Evolutionary conservation across 176 grass and related monocot species (phyloP).

Genomic region (Paspalum vaginatum): DNA sequence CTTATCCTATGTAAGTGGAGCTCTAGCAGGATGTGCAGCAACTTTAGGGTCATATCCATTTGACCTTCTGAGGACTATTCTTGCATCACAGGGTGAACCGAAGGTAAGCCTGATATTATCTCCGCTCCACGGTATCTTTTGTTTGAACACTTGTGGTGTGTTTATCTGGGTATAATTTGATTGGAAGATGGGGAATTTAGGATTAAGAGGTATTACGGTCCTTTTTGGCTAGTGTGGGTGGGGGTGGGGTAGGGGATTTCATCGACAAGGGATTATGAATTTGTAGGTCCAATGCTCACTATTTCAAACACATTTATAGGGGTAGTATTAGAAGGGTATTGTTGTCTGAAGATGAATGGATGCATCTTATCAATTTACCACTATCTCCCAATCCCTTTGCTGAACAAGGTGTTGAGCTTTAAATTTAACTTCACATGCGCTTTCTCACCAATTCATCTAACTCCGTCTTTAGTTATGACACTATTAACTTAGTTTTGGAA

Average conservation of each 20-base stretch:
- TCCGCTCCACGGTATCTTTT: not conserved
- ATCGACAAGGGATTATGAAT: not conserved
- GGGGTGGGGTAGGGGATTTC: not conserved
- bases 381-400: not conserved
- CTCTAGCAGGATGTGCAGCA: slow-evolving; percentile 87
- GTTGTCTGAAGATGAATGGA: not conserved
- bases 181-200: not conserved
- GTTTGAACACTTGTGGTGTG: not conserved
- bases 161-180: not conserved
- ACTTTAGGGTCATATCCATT: slow-evolving; percentile 97
- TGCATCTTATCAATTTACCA: not conserved
- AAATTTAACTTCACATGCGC: not conserved
- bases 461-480: slow-evolving; percentile 4
- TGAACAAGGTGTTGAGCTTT: not conserved
- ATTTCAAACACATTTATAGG: not conserved
- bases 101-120: slow-evolving; percentile 63
- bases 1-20: slow-evolving; percentile 92
- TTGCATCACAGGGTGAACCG: slow-evolving; percentile 99
- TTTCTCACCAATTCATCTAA: not conserved
- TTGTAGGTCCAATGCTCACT: not conserved
- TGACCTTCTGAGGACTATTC: slow-evolving; percentile 96
- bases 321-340: not conserved
- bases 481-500: not conserved
- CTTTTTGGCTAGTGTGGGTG: not conserved
- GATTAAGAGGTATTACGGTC: not conserved